Base-by-base conservation (phyloP, 1,284 basidiomycete genomes). In the Gymnopus androsaceus region DNA sequence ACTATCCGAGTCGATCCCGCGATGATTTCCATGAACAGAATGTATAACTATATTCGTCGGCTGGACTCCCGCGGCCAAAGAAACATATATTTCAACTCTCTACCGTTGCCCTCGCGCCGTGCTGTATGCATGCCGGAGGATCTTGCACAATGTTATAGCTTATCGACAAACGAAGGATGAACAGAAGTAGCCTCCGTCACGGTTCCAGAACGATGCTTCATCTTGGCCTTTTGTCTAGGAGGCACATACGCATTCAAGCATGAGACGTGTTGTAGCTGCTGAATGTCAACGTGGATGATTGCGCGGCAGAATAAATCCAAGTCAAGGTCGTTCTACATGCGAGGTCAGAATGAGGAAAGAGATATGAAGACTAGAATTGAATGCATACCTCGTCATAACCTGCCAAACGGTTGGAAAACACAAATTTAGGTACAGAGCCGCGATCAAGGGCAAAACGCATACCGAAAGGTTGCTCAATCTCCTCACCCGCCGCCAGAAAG, bases 381-480 rank as follows among this genome's bases (percentile, higher is more conserved):
- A 37, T 19, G 63, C 73, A 19, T 62, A 81, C 80, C 51, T 83
- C 81, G 59, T 84, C 82, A 59, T 84, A 85, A 2, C 82, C 81
- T 81, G 56, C 15, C n/a, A n/a, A n/a, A 19, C 49, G 41, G 31
- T 34, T 6, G 9, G 12, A 34, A 28, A 28, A 19, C 15, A 21
- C 44, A 11, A 51, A 27, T 33, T 31, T 21, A 27, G 36, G 19
- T 38, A 38, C 37, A n/a, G 23, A 3, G 47, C 27, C 21, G 17
- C 34, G 33, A n/a, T 3, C 38, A 4, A 7, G 5, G 37, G 41
- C 15, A 19, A 41, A 25, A 51, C 5, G 66, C 79, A 33, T 51
- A 81, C 83, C 84, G 62, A 87, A 87, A 0, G 84, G 84, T 65
- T 87, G 84, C 64, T 87, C 85, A 48, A 86, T 84, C 64, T 85